phyloP scores from a whole-genome alignment of 75 land plant species.

The Picea sitchensis region DNA sequence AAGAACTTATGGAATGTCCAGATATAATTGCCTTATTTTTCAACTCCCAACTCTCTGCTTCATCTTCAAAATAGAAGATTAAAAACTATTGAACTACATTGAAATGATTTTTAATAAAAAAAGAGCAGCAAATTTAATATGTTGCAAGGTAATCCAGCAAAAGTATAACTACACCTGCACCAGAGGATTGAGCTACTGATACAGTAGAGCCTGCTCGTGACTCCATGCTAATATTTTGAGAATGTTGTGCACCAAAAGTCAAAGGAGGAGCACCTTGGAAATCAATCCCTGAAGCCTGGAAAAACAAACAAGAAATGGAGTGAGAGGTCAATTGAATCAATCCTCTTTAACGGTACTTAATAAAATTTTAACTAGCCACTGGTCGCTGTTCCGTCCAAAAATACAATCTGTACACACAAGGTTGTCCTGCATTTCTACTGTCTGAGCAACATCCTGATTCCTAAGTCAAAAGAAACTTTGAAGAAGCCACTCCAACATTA shows the following conservation, averaged over 20 bases:
- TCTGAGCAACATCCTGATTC: too few relatives aligned
- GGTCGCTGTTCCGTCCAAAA: neutral
- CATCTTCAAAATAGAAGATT: too few relatives aligned
- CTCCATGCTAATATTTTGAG: constrained; percentile 7
- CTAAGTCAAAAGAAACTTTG: too few relatives aligned
- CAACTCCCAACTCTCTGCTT: too few relatives aligned
- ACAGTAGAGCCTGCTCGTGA: neutral
- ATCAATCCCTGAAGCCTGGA: constrained; percentile 7
- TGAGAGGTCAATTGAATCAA: neutral
- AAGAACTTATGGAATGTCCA: too few relatives aligned
- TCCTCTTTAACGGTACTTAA: neutral
- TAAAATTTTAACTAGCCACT: neutral
- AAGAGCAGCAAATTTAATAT: too few relatives aligned
- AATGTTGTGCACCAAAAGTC: neutral
- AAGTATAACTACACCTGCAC: constrained; percentile 10
- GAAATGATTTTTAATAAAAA: too few relatives aligned
- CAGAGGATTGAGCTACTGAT: neutral
- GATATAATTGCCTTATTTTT: too few relatives aligned
- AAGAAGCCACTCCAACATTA: too few relatives aligned
- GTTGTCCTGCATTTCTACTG: too few relatives aligned
- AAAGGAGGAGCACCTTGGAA: neutral
- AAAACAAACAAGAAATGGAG: neutral
- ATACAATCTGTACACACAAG: neutral
- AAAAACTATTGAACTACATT: too few relatives aligned
- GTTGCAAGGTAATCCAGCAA: neutral